A percentile compares a stretch with the other conserved stretches of the same genome.
Conservation (phyloP, 1,284 basidiomycete species). For the Pseudozyma flocculosa region DNA sequence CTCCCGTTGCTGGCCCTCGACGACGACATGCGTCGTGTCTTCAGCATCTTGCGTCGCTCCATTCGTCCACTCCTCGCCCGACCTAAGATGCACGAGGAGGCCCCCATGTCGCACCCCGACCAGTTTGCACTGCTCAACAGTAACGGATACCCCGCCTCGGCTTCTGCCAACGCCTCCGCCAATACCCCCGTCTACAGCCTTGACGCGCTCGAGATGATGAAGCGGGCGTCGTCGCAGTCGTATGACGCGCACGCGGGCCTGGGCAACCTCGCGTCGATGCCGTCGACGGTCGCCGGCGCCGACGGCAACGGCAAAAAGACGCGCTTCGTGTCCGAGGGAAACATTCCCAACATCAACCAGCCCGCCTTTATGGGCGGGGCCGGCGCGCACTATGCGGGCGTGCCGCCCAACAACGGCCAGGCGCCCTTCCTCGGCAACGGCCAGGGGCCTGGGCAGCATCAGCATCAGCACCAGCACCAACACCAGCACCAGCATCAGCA, state of each 20-base stretch:
- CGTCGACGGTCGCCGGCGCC: constrained; percentile 1
- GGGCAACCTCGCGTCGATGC: constrained; percentile 17
- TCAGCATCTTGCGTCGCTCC: too few species aligned
- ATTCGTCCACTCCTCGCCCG: background rate
- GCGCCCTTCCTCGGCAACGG: constrained; percentile 15
- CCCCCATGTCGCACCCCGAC: constrained; percentile 11
- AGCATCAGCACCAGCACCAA: too few species aligned
- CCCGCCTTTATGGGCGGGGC: constrained; percentile 19
- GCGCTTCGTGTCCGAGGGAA: constrained; percentile 46
- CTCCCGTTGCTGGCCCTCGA: too few species aligned
- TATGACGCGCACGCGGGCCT: constrained; percentile 34
- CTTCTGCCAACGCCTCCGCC: constrained; percentile 5
- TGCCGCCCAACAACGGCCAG: constrained; percentile 10
- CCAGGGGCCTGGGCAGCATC: too few species aligned
- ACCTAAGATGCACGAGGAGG: constrained; percentile 4
- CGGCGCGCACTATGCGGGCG: constrained; percentile 6
- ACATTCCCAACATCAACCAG: constrained; percentile 30
- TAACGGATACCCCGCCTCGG: constrained; percentile 15
- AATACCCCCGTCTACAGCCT: constrained; percentile 16
- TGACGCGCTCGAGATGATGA: constrained; percentile 43
- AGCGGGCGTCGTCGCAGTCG: constrained; percentile 39
- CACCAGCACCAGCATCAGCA: constrained; percentile 1
- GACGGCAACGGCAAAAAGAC: constrained; percentile 36
- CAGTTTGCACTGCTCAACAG: constrained; percentile 12
- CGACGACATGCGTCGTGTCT: too few species aligned